phyloP scores from a whole-genome alignment of 2,329 filamentous ascomycete species.

The Colletotrichum acutatum region DNA sequence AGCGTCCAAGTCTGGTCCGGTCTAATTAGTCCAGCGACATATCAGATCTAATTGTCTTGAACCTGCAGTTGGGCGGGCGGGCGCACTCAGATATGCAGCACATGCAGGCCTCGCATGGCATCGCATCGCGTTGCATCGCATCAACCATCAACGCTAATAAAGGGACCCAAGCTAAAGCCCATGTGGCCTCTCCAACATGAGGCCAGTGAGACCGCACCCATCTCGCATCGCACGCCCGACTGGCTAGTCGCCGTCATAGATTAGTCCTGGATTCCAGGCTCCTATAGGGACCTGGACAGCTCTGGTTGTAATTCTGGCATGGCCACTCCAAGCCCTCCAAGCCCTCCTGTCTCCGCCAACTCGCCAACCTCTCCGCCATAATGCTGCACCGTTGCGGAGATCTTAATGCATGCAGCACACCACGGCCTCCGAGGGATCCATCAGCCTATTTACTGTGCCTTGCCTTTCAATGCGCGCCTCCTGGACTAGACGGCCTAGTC shows the following conservation, averaged over 20 bases:
- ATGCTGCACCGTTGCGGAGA: conserved; percentile 33
- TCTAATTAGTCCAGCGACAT: conserved; percentile 1
- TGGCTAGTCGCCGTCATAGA: conserved; percentile 30
- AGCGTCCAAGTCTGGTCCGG: not conserved
- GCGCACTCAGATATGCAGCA: conserved; percentile 22
- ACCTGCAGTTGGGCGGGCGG: conserved; percentile 22
- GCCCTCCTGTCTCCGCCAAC: conserved; percentile 14
- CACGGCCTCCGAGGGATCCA: conserved; percentile 23
- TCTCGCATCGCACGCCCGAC: conserved; percentile 23
- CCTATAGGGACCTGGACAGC: not conserved
- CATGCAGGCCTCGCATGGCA: conserved; percentile 29
- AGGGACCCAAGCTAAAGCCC: conserved; percentile 14
- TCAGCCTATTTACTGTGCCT: conserved; percentile 9
- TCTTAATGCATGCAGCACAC: conserved; percentile 30
- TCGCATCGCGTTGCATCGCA: conserved; percentile 27
- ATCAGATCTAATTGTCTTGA: not conserved
- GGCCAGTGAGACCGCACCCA: not conserved
- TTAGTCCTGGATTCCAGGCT: not conserved
- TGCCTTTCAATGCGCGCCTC: conserved; percentile 24
- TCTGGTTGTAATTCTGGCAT: conserved; percentile 10
- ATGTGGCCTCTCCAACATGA: conserved; percentile 29
- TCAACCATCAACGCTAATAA: conserved; percentile 24
- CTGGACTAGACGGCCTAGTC: conserved; percentile 20
- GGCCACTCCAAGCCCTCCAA: not conserved
- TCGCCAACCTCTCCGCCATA: conserved; percentile 29